Conservation (phyloP, 345 rosid species). For the Dipteronia dyeriana region DNA sequence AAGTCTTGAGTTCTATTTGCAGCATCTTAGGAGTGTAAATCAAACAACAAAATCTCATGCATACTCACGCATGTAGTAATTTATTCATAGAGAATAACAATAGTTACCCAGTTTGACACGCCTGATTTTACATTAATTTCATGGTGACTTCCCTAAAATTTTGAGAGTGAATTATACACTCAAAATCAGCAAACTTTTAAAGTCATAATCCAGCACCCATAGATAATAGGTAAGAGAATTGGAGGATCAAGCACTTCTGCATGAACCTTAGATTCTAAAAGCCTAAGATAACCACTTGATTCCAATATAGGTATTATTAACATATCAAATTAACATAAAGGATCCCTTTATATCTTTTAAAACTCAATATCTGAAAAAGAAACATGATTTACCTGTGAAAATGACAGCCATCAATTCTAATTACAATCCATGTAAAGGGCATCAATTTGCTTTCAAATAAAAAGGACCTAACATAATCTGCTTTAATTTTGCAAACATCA, state of each 20-base stretch:
- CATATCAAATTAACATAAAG: background rate
- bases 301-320: background rate
- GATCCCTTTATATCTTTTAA: background rate
- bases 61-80: background rate
- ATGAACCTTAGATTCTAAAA: background rate
- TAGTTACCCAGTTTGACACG: background rate
- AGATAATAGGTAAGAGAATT: background rate
- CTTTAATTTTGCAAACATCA: conserved; percentile 58
- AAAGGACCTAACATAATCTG: conserved; percentile 67
- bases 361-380: conserved; percentile 1
- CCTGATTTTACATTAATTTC: background rate
- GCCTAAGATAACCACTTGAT: background rate
- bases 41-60: conserved; percentile 4
- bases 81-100: background rate
- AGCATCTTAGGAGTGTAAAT: conserved; percentile 17
- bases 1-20: conserved; percentile 28
- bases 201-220: background rate
- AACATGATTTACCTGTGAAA: conserved; percentile 73
- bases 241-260: background rate
- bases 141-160: too few relatives aligned
- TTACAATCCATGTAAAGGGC: conserved; percentile 77
- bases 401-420: conserved; percentile 94
- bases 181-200: background rate
- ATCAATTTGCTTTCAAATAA: conserved; percentile 71
- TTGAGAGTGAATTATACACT: background rate